phyloP scores from a whole-genome alignment of 2,329 filamentous ascomycete genomes.

The Phaeosphaeriaceae sp. region DNA sequence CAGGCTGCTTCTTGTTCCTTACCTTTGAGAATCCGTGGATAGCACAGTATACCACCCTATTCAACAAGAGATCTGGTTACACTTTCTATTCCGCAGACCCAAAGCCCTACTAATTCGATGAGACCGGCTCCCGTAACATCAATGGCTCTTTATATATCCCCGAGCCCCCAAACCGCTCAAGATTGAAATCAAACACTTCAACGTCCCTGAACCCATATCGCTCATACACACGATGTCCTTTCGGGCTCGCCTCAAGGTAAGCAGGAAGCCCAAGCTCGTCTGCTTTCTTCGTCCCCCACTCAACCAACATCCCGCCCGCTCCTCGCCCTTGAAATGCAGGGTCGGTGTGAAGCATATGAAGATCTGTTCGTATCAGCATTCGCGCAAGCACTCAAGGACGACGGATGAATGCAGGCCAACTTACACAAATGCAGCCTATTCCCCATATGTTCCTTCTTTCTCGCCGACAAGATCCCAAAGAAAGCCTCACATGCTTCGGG shows the following conservation, averaged over 20 bases:
- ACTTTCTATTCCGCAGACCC: too few relatives aligned
- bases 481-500: constrained; percentile 32
- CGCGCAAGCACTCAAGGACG: too few relatives aligned
- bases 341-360: constrained; percentile 37
- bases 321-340: constrained; percentile 32
- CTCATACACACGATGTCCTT: constrained; percentile 28
- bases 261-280: constrained; percentile 30
- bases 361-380: constrained; percentile 23
- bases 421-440: constrained; percentile 33
- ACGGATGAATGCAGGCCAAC: too few relatives aligned
- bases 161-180: constrained; percentile 22
- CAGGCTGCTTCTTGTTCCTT: neutral
- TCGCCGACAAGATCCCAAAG: constrained; percentile 24
- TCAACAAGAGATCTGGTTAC: too few relatives aligned
- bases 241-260: constrained; percentile 34
- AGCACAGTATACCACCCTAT: too few relatives aligned
- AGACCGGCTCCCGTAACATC: constrained; percentile 29
- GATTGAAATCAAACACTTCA: constrained; percentile 22
- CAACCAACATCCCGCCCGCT: constrained; percentile 29
- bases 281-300: constrained; percentile 29
- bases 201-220: constrained; percentile 35
- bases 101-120: neutral
- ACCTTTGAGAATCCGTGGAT: neutral
- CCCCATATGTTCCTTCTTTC: constrained; percentile 29
- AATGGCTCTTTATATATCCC: constrained; percentile 22